Base-by-base conservation (phyloP, 1,139 yeast genomes). In the Sugiyamaella neomexicana region DNA sequence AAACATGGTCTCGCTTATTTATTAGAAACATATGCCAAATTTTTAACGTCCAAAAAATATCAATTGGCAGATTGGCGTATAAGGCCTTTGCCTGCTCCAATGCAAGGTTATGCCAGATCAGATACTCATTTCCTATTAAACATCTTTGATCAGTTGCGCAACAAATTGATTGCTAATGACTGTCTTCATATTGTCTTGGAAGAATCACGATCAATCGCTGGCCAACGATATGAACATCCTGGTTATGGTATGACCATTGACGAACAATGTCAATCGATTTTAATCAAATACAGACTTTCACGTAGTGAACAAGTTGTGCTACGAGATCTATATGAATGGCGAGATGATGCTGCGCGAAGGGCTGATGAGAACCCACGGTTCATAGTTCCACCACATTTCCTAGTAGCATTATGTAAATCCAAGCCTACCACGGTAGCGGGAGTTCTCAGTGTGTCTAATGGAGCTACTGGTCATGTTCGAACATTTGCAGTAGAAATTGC, bases 11-110 rank as follows among this genome's bases (percentile, higher is more conserved):
- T 95, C 58, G 97, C 97, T 0, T 89, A 82, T 68, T 74, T 95
- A 47, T 75, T 95, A 52, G 96, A 91, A 65, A 79, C 79, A 17
- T 89, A 79, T 70, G 96, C 95, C 7, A 78, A 81, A 50, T 93
- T 93, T 71, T 84, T 83, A 62, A 91, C 99, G 0, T 88, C 97
- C 7, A 95, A 95, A 66, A 88, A 91, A 70, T 95, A 91, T 70
- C 99, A 95, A 71, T 74, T 93, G 60, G 96, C 98, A 0, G 99
- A 93, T 70, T 93, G 99, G 99, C 81, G 99, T 69, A 74, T 86
- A 4, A 79, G 99, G 62, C 99, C 99, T 0, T 73, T 93, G 52
- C 80, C 89, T 2, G 70, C 75, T 12, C 84, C 89, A 39, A 86
- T 93, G 95, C 70, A 78, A 59, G 81, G 87, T 17, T 93, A 93